These are phyloP conservation scores for Cucurbita maxima DNA, from an alignment of 306 rosid genomes.

Conservation along the genomic window DNA sequence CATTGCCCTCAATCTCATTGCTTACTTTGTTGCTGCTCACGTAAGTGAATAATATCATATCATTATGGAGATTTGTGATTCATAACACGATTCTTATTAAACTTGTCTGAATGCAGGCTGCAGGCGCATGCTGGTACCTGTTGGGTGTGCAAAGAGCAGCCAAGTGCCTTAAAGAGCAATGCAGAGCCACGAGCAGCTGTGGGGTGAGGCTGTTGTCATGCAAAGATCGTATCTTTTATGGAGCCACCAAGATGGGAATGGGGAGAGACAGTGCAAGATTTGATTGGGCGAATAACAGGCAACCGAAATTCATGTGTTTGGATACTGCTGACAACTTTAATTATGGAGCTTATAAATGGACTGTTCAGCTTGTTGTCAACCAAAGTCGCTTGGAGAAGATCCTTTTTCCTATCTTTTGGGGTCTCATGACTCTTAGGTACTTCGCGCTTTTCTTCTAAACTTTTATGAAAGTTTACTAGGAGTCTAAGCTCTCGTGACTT, in stretches of 20 bases:
- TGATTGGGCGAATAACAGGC: slow-evolving; percentile 52
- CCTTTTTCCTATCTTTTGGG: slow-evolving; percentile 85
- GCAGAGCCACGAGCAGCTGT: slow-evolving; percentile 37
- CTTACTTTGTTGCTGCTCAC: slow-evolving; percentile 90
- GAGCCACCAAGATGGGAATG: slow-evolving; percentile 18
- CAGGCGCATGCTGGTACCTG: slow-evolving; percentile 98
- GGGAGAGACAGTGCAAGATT: slow-evolving; percentile 35
- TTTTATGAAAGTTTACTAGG: too few relatives aligned
- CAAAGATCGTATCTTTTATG: slow-evolving; percentile 49
- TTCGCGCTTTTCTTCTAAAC: too few relatives aligned
- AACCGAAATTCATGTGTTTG: slow-evolving; percentile 52
- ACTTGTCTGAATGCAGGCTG: slow-evolving; percentile 19
- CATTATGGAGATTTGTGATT: too few relatives aligned
- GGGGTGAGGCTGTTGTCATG: slow-evolving; percentile 41
- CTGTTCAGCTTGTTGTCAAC: slow-evolving; percentile 69
- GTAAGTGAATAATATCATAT: slow-evolving; percentile 18
- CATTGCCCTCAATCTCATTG: slow-evolving; percentile 79
- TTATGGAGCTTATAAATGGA: slow-evolving; percentile 76
- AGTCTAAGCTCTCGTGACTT: too few relatives aligned
- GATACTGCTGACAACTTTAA: slow-evolving; percentile 36
- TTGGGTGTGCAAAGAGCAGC: slow-evolving; percentile 73
- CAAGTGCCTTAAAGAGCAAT: slow-evolving; percentile 57
- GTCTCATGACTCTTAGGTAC: slow-evolving; percentile 91
- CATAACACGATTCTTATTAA: too few relatives aligned
- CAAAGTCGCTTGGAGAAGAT: slow-evolving; percentile 68